phyloP scores from a whole-genome alignment of 768 basidiomycete genomes.

The Auriscalpium vulgare region DNA sequence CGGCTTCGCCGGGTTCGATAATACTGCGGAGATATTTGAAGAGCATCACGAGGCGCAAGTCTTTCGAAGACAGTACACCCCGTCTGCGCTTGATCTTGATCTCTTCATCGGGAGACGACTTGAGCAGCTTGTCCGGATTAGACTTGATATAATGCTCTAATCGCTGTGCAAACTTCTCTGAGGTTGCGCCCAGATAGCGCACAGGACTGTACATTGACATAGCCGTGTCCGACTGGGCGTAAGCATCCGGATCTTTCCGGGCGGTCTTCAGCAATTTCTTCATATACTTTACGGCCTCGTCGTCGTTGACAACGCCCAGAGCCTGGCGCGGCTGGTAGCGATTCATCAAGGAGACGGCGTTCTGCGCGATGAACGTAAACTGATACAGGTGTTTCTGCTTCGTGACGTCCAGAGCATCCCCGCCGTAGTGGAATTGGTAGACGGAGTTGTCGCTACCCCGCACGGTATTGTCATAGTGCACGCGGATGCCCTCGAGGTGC shows the following conservation, averaged over 20 bases:
- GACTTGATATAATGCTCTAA: constrained; percentile 71
- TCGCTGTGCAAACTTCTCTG: constrained; percentile 81
- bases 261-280: constrained; percentile 83
- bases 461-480: constrained; percentile 98
- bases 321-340: constrained; percentile 58
- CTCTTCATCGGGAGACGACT: constrained; percentile 32
- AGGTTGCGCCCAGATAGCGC: constrained; percentile 80
- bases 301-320: constrained; percentile 50
- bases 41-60: constrained; percentile 81
- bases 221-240: constrained; percentile 49
- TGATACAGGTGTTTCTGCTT: constrained; percentile 93
- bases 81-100: constrained; percentile 38
- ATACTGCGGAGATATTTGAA: constrained; percentile 89
- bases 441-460: constrained; percentile 90
- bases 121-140: constrained; percentile 53
- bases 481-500: constrained; percentile 91
- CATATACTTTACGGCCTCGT: constrained; percentile 70
- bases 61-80: constrained; percentile 36
- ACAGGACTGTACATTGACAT: constrained; percentile 73
- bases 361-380: constrained; percentile 89
- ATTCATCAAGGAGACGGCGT: constrained; percentile 71
- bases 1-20: constrained; percentile 97
- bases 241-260: constrained; percentile 32
- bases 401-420: constrained; percentile 93
- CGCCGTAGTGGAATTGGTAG: constrained; percentile 96